Evolutionary conservation across 1,284 basidiomycete genomes (phyloP).

Genomic region (Boletus smithii): DNA sequence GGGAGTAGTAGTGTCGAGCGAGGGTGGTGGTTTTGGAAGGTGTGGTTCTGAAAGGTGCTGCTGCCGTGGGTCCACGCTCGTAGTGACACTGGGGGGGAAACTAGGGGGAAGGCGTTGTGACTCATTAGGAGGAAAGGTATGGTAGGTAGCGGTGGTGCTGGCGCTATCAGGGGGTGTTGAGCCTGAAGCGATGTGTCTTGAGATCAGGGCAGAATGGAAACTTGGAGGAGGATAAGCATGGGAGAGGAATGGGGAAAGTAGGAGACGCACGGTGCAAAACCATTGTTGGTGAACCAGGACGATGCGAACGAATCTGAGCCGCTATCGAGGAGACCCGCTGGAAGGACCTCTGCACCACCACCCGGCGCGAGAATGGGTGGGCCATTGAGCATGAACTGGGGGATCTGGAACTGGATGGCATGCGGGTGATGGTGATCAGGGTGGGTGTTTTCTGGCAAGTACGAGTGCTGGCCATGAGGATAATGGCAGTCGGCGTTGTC

Average conservation of each 20-base stretch:
- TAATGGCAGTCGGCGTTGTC: conserved; percentile 15
- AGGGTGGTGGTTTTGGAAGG: too few species aligned
- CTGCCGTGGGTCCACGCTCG: conserved; percentile 3
- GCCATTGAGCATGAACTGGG: conserved; percentile 56
- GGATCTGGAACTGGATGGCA: conserved; percentile 57
- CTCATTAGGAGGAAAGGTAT: background rate
- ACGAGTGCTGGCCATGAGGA: background rate
- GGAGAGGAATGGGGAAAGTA: conserved; percentile 9
- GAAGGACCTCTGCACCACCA: conserved; percentile 69
- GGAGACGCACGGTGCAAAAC: conserved; percentile 35
- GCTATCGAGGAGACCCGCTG: conserved; percentile 41
- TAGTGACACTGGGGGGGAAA: background rate
- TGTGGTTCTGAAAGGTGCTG: conserved; percentile 10
- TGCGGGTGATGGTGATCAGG: conserved; percentile 29
- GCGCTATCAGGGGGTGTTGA: conserved; percentile 1
- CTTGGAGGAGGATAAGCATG: conserved; percentile 23
- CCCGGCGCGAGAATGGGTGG: conserved; percentile 59
- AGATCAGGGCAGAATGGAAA: conserved; percentile 21
- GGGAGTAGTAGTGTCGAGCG: conserved; percentile 1
- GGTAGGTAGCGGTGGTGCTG: background rate
- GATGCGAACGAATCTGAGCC: conserved; percentile 34
- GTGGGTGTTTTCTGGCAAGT: conserved; percentile 4
- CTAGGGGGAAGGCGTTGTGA: background rate
- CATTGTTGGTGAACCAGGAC: conserved; percentile 50
- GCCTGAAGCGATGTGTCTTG: conserved; percentile 10